Evolutionary conservation across 305 asterid genomes (phyloP), one percentile per base, ranked within the genome.

Genomic region (Petunia hybrid): DNA sequence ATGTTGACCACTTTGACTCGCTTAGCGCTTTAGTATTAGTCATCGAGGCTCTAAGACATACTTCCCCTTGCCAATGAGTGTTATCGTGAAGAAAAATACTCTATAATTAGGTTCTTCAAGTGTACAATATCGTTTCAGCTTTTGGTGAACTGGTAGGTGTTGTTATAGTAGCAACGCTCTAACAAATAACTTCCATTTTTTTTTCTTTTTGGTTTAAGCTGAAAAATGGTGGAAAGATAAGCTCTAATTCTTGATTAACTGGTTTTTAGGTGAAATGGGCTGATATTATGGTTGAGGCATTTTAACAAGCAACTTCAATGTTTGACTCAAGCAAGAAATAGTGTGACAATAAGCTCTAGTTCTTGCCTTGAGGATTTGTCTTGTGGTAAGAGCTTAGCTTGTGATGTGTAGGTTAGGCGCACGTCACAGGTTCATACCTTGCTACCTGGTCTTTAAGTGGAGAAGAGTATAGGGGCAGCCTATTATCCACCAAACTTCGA

Each of bases 281-380:
- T 1, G 39, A 69, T 69, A 42, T n/a, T 69, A 22, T 69, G 38
- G 36, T 69, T 16, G 57, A 69, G 16, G 56, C 57, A 69, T 69
- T 70, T 70, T 70, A 70, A 45, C 41, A 70, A 22, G 35, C 31
- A 10, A 45, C 2, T 70, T 70, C 61, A 55, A 51, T 3, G 31
- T 31, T 48, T 42, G 0, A 42, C 8, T 42, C 75, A 43, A 22
- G 70, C 38, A n/a, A 14, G 55, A n/a, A 42, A 42, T n/a, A 42
- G 75, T 45, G 16, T 56, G 41, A 22, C 14, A 41, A 67, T 3
- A 67, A n/a, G 6, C 35, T 67, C 14, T n/a, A 42, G 12, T 42
- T 68, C 76, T 22, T 22, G 31, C 31, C 31, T 22, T 22, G 31
- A 22, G 31, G 31, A 22, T 22, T 22, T 22, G 31, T 22, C 31